A percentile compares a stretch with the other conserved stretches of the same genome.
phyloP scores from a whole-genome alignment of 116 monocot genomes.

The Cymodocea nodosa region DNA sequence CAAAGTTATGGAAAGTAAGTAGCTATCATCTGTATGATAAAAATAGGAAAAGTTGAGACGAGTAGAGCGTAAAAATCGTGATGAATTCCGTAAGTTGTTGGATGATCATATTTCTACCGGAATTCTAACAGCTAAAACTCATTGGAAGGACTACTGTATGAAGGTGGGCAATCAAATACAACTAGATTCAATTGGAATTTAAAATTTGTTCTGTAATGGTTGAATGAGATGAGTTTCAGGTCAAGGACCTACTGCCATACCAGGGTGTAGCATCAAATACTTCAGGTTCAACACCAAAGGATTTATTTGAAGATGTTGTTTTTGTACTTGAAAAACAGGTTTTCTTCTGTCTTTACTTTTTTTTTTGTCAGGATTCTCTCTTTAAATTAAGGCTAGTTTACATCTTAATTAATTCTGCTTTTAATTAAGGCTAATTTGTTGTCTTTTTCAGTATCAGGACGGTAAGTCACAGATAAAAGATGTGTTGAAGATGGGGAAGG shows the following conservation, averaged over 20 bases:
- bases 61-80: constrained; percentile 87
- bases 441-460: constrained; percentile 63
- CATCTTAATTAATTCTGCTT: too few species aligned
- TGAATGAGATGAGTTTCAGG: constrained; percentile 21
- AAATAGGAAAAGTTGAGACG: constrained; percentile 65
- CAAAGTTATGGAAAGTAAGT: neutral
- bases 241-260: constrained; percentile 60
- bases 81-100: constrained; percentile 83
- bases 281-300: constrained; percentile 97
- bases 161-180: constrained; percentile 34
- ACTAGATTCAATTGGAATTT: neutral
- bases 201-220: neutral
- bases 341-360: neutral
- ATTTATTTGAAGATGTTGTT: constrained; percentile 86
- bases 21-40: neutral
- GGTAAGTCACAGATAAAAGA: constrained; percentile 77
- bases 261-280: constrained; percentile 66
- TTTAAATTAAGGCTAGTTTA: too few species aligned
- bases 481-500: constrained; percentile 62
- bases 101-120: constrained; percentile 67
- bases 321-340: constrained; percentile 94
- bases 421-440: neutral
- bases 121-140: constrained; percentile 74
- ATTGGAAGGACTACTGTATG: constrained; percentile 89
- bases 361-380: too few species aligned